Evolutionary conservation across 352 stramenopile genomes (phyloP), one percentile per base, ranked within the genome.

Genomic region (Pythium angustatum): DNA sequence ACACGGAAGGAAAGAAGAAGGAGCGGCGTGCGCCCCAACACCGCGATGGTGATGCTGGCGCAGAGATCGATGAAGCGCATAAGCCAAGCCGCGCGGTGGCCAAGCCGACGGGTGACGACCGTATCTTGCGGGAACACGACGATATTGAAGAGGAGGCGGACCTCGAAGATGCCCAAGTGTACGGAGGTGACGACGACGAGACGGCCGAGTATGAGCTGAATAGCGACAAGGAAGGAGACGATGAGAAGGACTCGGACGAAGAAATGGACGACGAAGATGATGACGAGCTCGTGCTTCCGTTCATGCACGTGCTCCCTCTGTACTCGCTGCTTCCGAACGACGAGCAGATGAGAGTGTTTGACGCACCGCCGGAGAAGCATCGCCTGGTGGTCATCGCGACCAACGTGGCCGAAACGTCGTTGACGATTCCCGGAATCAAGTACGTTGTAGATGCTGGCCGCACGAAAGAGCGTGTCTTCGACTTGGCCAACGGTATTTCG

Each of bases 331-430:
- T 99, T 8, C 89, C 97, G 11, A 87, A 94, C n/a, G 89, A 98
- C 56, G 91, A 99, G 58, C 97, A 99, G 77, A 93, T 97, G 69
- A 90, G 78, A 49, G 84, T 94, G 7, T 93, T 95, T 64, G 78
- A 96, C 19, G 63, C 95, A 2, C 83, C 94, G 2, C 92, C 96
- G 3, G 85, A 97, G 33, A 85, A 86, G 54, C 78, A 96, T 51
- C 87, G 97, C 2, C 74, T 99, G 24, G 89, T 99, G 40, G 96
- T 99, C 6, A 83, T 99, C 21, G 93, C 97, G 15, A 99, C 97
- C 19, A 99, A 99, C 71, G 97, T 99, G 43, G 97, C 97, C 0
- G 97, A 99, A 78, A 99, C 97, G 15, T 98, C 90, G 34, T 72
- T 99, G 34, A 99, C 95, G 22, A 98, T 98, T 57, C 93, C 93